Evolutionary conservation across 345 rosid species (phyloP).

Genomic region (Chamaenerion angustifolium): DNA sequence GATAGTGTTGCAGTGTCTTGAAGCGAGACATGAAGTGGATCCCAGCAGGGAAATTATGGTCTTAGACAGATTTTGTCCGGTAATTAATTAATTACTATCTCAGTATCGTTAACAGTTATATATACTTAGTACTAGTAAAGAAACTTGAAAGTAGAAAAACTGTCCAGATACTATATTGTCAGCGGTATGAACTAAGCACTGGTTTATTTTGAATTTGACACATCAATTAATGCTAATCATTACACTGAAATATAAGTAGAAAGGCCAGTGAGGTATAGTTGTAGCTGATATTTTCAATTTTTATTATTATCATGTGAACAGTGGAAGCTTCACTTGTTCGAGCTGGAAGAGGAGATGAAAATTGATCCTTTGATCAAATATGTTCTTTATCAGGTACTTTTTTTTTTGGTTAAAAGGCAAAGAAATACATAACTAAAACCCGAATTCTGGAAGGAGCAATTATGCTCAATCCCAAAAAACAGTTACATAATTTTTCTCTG

Average conservation of each 20-base stretch:
- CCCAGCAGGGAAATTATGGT: slow-evolving; percentile 84
- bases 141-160: neutral
- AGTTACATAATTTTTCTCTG: too few relatives aligned
- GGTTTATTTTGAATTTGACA: neutral
- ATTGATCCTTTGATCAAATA: slow-evolving; percentile 64
- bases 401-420: too few relatives aligned
- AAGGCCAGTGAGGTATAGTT: too few relatives aligned
- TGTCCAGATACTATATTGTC: neutral
- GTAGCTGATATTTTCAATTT: neutral
- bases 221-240: too few relatives aligned
- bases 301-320: slow-evolving; percentile 14
- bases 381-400: slow-evolving; percentile 62
- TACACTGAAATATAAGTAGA: too few relatives aligned
- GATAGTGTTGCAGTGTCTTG: slow-evolving; percentile 62
- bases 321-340: slow-evolving; percentile 97
- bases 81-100: slow-evolving; percentile 37
- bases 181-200: too few relatives aligned
- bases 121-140: neutral
- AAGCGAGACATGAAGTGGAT: slow-evolving; percentile 43
- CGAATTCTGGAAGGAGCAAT: too few relatives aligned
- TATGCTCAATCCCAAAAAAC: too few relatives aligned
- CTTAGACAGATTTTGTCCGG: slow-evolving; percentile 53
- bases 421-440: too few relatives aligned
- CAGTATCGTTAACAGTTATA: neutral
- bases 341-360: slow-evolving; percentile 89